phyloP scores from a whole-genome alignment of 352 stramenopile genomes.

The Phytophthora palmivora region DNA sequence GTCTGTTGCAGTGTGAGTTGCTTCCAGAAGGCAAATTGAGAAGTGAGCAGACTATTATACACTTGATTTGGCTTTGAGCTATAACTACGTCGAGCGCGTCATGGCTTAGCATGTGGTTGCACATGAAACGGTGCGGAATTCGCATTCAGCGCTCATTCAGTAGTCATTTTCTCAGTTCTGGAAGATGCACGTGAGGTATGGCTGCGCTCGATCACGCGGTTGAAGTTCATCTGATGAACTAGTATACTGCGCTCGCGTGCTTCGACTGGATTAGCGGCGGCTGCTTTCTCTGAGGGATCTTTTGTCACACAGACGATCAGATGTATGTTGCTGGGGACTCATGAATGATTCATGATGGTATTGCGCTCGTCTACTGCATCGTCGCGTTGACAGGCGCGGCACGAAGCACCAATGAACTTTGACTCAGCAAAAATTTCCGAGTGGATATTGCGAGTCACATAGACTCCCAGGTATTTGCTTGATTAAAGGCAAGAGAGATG shows the following conservation, averaged over 20 bases:
- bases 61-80: no score
- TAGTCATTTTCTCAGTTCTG: background rate
- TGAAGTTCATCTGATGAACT: no score
- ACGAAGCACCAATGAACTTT: conserved; percentile 12
- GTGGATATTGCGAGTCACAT: background rate
- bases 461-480: background rate
- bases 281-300: conserved; percentile 6
- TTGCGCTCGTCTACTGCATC: conserved; percentile 10
- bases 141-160: conserved; percentile 16
- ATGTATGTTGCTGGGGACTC: background rate
- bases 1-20: background rate
- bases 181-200: background rate
- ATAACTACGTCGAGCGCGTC: background rate
- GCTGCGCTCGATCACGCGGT: conserved; percentile 2
- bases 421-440: background rate
- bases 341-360: background rate
- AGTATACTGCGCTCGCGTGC: background rate
- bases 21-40: conserved; percentile 4
- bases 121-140: conserved; percentile 12
- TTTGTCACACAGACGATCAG: conserved; percentile 8
- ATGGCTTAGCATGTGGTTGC: conserved; percentile 8
- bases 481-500: background rate
- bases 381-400: conserved; percentile 5
- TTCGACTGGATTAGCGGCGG: conserved; percentile 3
- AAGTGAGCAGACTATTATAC: conserved; percentile 13